Base-by-base conservation (phyloP, 2,329 filamentous ascomycete genomes). In the Ascochyta pisi region DNA sequence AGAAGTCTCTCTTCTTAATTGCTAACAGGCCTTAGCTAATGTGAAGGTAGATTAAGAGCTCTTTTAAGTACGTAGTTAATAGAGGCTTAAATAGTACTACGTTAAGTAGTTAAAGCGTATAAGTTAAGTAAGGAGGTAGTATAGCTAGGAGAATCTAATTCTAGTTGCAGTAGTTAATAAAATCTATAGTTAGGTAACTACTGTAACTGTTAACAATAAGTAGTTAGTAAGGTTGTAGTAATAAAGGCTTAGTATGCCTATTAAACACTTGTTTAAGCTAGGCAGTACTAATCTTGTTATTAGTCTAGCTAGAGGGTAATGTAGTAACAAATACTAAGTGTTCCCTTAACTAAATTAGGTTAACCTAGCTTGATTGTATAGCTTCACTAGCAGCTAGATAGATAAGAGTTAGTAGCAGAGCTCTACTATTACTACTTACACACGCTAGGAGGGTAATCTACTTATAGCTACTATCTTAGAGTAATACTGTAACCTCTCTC, bases 191-290 rank as follows among this genome's bases (percentile, higher is more conserved):
- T 19, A 55, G 8, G 31, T 56, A 39, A 15, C 13, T 46, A 5
- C 42, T 22, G 33, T 56, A 24, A 47, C 57, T 31, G 40, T 56
- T 31, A 39, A 56, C 3, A 1, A 60, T 60, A 15, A 60, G 38
- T 22, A 60, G 31, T n/a, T 24, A 13, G 6, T 43, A 45, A 22
- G 8, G 10, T 31, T 26, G n/a, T 5, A 24, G 19, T 23, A 23
- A 13, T 27, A 49, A 40, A 12, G 19, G 13, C 15, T 33, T 33
- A 9, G 29, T 33, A 33, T 33, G 12, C 9, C 29, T 10, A 33
- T 33, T 12, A 33, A 33, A 33, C 29, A 33, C 29, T 15, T 33
- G 29, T 33, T 33, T 12, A 33, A 33, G 29, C 29, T 9, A 33
- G 9, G 29, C 29, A 15, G 12, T 33, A 15, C 4, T 4, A 12